Evolutionary conservation across 2,329 filamentous ascomycete species (phyloP).

Genomic region (Xylariaceae sp.): DNA sequence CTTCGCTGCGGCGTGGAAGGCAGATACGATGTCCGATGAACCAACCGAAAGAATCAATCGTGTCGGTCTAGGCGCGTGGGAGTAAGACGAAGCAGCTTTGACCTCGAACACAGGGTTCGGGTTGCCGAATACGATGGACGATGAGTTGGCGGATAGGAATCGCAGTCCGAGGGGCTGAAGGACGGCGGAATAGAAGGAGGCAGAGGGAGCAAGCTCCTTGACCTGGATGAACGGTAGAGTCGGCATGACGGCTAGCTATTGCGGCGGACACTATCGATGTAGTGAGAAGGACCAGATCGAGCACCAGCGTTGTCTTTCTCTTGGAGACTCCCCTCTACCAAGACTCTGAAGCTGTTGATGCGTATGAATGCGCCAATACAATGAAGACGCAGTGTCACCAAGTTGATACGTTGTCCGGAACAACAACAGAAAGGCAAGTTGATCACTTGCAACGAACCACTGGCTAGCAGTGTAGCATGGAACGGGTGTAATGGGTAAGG

Average conservation of each 20-base stretch:
- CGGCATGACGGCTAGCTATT: conserved; percentile 26
- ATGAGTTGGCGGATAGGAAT: conserved; percentile 48
- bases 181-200: conserved; percentile 77
- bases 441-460: conserved; percentile 8
- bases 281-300: background rate
- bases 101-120: conserved; percentile 42
- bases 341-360: background rate
- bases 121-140: conserved; percentile 41
- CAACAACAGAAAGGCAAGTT: conserved; percentile 4
- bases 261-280: conserved; percentile 7
- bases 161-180: conserved; percentile 72
- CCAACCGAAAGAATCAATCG: conserved; percentile 63
- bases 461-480: background rate
- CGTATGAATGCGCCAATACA: conserved; percentile 4
- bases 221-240: conserved; percentile 56
- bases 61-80: conserved; percentile 39
- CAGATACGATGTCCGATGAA: conserved; percentile 58
- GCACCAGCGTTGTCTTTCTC: conserved; percentile 1
- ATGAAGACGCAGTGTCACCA: conserved; percentile 19
- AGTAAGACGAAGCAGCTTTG: conserved; percentile 31
- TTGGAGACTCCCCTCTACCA: conserved; percentile 4
- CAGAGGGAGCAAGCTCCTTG: conserved; percentile 69
- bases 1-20: conserved; percentile 66
- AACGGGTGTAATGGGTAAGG: background rate
- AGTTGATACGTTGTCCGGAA: conserved; percentile 21